Evolutionary conservation across 2,329 filamentous ascomycete genomes (phyloP), one percentile per base, ranked within the genome.

Genomic region (Colletotrichum paranaense): DNA sequence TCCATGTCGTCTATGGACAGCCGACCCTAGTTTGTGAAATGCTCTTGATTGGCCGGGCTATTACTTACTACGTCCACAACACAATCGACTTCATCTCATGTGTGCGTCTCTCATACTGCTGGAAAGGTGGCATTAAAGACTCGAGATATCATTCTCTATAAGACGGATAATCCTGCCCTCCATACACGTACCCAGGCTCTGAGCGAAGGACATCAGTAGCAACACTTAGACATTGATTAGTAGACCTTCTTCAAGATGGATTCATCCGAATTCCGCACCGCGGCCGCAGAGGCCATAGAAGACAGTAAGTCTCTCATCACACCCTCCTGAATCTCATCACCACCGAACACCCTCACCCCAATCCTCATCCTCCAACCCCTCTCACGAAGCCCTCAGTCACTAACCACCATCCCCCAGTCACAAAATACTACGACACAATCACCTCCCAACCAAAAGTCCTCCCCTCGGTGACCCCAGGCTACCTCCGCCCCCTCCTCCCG

Each of bases 351-450:
- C 64, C 38, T 16, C 42, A 28, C 38, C 16, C 4, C 9, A 35
- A 12, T 3, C 12, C 28, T 19, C 4, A 52, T 57, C 55, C 66
- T 62, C 5, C 38, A 6, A 16, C 12, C 5, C 6, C 14, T 42
- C 38, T 42, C 42, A 49, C 19, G 42, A 49, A 9, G 42, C 38
- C 5, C 38, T 49, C 19, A n/a, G 8, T n/a, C 19, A 19, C 42
- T 49, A n/a, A 49, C 59, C 22, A 57, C 19, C 57, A 58, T 11
- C 57, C 22, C 32, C 1, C 78, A 97, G 94, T 98, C 79, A 91
- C 94, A 79, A 87, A 91, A 67, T 98, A 98, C 86, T 96, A 97
- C 80, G 91, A 95, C 75, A 93, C 87, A 26, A 88, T 98, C 67
- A 86, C 90, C 62, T 86, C 90, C 2, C 91, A 91, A 22, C 67